Percentiles rank a stretch among this genome's conserved stretches.
These are phyloP conservation scores for Pharus latifolius DNA, from an alignment of 176 grass and related monocot species.

Conservation along the genomic window DNA sequence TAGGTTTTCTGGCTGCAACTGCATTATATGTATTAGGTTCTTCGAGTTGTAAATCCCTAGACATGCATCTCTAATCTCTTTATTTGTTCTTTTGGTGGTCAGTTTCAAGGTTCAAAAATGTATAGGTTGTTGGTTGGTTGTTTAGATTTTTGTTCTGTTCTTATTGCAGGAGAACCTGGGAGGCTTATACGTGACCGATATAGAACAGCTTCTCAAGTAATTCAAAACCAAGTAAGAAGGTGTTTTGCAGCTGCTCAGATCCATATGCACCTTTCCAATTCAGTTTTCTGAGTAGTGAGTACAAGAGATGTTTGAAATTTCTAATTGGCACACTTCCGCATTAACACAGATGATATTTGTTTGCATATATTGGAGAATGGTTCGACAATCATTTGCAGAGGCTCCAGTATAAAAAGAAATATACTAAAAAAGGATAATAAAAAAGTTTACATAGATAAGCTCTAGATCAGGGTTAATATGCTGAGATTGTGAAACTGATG, in stretches of 20 bases:
- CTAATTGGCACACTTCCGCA: not conserved
- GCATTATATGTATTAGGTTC: not conserved
- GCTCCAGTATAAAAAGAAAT: not conserved
- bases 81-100: not conserved
- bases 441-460: not conserved
- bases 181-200: constrained; percentile 83
- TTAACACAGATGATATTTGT: not conserved
- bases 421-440: not conserved
- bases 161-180: constrained; percentile 77
- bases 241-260: constrained; percentile 10
- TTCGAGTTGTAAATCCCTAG: not conserved
- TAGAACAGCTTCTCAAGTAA: constrained; percentile 86
- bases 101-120: not conserved
- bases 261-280: constrained; percentile 1
- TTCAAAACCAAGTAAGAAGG: constrained; percentile 87
- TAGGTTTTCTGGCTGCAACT: too few relatives aligned
- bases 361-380: not conserved
- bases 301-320: not conserved
- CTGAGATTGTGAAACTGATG: not conserved
- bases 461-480: not conserved
- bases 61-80: too few relatives aligned
- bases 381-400: not conserved
- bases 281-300: not conserved
- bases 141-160: not conserved
- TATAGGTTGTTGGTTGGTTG: not conserved